phyloP scores from a whole-genome alignment of 2,329 filamentous ascomycete species.

The Hysterium pulicare region DNA sequence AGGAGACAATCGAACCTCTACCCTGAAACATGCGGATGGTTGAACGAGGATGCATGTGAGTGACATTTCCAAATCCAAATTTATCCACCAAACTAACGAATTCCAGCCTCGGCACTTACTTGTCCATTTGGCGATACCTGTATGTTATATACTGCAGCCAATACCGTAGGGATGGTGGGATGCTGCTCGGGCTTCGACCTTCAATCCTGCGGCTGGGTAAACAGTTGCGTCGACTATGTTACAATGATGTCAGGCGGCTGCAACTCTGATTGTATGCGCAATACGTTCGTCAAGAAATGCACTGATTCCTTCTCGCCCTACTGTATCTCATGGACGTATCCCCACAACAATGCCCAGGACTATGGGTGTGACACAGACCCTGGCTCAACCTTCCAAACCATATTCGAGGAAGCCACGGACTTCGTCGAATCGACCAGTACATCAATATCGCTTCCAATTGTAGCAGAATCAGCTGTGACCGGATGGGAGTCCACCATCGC shows the following conservation, averaged over 20 bases:
- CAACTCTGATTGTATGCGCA: slow-evolving; percentile 13
- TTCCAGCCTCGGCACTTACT: slow-evolving; percentile 13
- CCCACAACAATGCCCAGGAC: slow-evolving; percentile 15
- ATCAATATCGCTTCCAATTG: slow-evolving; percentile 15
- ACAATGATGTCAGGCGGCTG: slow-evolving; percentile 15
- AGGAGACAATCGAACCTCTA: slow-evolving; percentile 13
- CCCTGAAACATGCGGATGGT: slow-evolving; percentile 24
- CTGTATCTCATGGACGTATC: slow-evolving; percentile 29
- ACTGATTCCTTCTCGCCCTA: slow-evolving; percentile 14
- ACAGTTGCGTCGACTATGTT: slow-evolving; percentile 22
- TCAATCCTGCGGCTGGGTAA: slow-evolving; percentile 22
- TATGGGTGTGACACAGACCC: slow-evolving; percentile 19
- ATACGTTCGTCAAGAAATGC: slow-evolving; percentile 25
- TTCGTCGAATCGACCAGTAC: slow-evolving; percentile 8
- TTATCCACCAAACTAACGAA: background rate
- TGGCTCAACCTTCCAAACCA: slow-evolving; percentile 12
- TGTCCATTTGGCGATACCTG: slow-evolving; percentile 20
- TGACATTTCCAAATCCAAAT: background rate
- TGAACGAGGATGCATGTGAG: slow-evolving; percentile 19
- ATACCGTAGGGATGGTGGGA: slow-evolving; percentile 20
- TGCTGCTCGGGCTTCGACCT: slow-evolving; percentile 22
- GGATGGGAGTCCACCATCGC: background rate
- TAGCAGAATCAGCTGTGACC: slow-evolving; percentile 14
- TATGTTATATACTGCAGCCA: slow-evolving; percentile 21
- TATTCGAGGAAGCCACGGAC: slow-evolving; percentile 15